Evolutionary conservation across 225 moss, liverwort and hornwort species (phyloP), one percentile per base, ranked within the genome.

Genomic region (Pseudoscleropodium purum): DNA sequence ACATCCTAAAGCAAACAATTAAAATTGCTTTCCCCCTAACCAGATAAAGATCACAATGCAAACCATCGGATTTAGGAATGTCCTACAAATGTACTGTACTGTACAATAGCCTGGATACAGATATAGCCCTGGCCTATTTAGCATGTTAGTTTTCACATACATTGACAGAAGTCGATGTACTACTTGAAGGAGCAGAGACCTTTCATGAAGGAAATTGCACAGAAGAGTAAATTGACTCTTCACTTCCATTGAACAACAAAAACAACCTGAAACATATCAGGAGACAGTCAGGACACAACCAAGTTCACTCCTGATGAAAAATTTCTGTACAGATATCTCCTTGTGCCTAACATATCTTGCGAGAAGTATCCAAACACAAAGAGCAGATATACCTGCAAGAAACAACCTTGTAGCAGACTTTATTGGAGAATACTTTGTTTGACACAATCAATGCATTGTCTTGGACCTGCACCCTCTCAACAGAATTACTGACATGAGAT

Each of bases 381-480:
- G 62, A 34, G 57, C 77, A 52, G 51, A 89, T 57, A 85, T 76
- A 89, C 85, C 88, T 85, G 79, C 87, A 77, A 87, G 70, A 49
- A 73, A 88, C 81, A 92, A 90, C 89, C 82, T 87, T 69, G 59
- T 39, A 65, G 82, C 47, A 66, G 77, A 64, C 36, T 82, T 51
- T 70, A 73, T 83, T 85, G 65, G 79, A 86, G 60, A 77, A 85
- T 52, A 73, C 85, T 81, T 88, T 43, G 82, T 78, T 72, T 13
- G 75, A 91, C 82, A 92, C 82, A 83, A 67, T 62, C 87, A 88
- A 76, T 62, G 72, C 85, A 51, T 74, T 41, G 65, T 73, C 75
- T 66, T 85, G 88, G 59, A 83, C 78, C 92, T 89, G 81, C 84
- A 89, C 75, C 62, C 89, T 76, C 87, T 82, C 82, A 81, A 87